These are phyloP conservation scores for Yamadazyma atlantica DNA, from an alignment of 1,139 yeast species.

Conservation along the genomic window DNA sequence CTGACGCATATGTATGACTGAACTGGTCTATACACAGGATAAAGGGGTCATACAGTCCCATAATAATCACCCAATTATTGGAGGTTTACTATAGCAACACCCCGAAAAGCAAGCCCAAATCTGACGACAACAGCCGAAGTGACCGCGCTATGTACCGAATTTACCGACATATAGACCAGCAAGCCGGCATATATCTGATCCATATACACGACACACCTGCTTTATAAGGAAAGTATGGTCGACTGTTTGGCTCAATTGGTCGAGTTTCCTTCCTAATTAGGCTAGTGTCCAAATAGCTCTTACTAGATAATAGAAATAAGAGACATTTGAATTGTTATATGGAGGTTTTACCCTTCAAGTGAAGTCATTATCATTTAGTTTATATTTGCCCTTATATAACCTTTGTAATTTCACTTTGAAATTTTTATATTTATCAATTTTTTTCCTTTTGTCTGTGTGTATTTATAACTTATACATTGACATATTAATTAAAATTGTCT, in stretches of 20 bases:
- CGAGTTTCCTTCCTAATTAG: conserved; percentile 1
- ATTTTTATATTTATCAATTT: background rate
- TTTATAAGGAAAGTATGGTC: background rate
- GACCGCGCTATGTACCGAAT: background rate
- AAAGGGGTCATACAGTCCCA: background rate
- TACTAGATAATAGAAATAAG: background rate
- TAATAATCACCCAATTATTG: too few species aligned
- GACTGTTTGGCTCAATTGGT: background rate
- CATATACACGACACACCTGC: background rate
- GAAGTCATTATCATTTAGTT: conserved; percentile 1
- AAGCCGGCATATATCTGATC: too few species aligned
- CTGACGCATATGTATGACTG: background rate
- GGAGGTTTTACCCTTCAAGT: background rate
- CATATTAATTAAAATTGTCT: background rate
- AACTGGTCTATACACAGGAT: background rate
- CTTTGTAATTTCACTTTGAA: conserved; percentile 1
- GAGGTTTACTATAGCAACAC: too few species aligned
- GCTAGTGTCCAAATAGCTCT: background rate
- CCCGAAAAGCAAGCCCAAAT: too few species aligned
- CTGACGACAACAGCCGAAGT: too few species aligned
- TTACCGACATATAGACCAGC: background rate
- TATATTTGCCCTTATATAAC: background rate
- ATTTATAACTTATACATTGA: background rate
- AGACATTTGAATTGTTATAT: background rate
- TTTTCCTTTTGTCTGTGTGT: background rate